Evolutionary conservation across 805 yeast species (phyloP).

Genomic region (Teunomyces kruisii): DNA sequence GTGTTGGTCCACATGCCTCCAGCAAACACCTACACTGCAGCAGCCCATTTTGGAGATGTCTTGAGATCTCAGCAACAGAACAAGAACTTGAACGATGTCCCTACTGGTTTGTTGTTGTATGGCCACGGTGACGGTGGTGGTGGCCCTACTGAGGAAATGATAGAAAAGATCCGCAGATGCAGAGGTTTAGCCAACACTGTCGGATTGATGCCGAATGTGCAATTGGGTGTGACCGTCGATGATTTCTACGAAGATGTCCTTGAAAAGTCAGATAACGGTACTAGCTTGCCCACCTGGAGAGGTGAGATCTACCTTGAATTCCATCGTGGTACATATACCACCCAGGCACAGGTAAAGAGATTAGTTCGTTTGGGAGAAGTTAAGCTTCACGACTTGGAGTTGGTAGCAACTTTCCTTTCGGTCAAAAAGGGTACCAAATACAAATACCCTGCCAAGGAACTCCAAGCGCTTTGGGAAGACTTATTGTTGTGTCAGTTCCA

Average conservation of each 20-base stretch:
- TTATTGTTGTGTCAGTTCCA: slow-evolving; percentile 91
- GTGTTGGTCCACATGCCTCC: slow-evolving; percentile 98
- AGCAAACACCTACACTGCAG: slow-evolving; percentile 91
- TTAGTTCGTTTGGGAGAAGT: slow-evolving; percentile 76
- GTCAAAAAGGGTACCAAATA: slow-evolving; percentile 47
- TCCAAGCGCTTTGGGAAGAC: slow-evolving; percentile 82
- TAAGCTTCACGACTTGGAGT: slow-evolving; percentile 82
- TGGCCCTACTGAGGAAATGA: slow-evolving; percentile 92
- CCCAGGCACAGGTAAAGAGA: slow-evolving; percentile 85
- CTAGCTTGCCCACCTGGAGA: slow-evolving; percentile 76
- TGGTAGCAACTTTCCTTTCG: slow-evolving; percentile 75
- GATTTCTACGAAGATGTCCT: slow-evolving; percentile 73
- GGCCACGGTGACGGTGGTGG: slow-evolving; percentile 99
- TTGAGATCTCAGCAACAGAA: slow-evolving; percentile 76
- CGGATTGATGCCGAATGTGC: slow-evolving; percentile 78
- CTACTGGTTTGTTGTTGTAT: slow-evolving; percentile 75
- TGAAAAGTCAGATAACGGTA: slow-evolving; percentile 62
- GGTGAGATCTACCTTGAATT: slow-evolving; percentile 94
- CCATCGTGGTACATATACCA: slow-evolving; percentile 96
- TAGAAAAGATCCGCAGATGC: slow-evolving; percentile 88
- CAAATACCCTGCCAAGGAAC: slow-evolving; percentile 67
- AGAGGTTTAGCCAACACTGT: slow-evolving; percentile 83
- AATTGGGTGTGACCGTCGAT: slow-evolving; percentile 75
- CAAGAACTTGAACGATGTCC: slow-evolving; percentile 77
- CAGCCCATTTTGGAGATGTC: slow-evolving; percentile 91